Base-by-base conservation (phyloP, 192 early-diverging fungal species). In the Nowakowskiella sp. region DNA sequence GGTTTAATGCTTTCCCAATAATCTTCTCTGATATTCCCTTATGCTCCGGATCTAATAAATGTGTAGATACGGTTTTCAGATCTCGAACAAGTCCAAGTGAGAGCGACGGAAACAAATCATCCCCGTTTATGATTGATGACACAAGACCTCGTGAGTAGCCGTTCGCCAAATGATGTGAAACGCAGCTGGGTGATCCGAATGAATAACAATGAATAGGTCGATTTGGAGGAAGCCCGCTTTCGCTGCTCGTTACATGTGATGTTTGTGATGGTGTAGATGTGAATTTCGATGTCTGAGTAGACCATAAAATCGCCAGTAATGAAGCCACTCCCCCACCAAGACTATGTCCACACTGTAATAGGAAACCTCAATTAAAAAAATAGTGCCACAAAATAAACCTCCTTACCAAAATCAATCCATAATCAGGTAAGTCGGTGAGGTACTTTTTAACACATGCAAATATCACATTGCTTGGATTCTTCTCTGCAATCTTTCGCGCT, bases 151-250 rank as follows among this genome's bases (percentile, higher is more conserved):
- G 76, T 43, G 80, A 87, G 49, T 86, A 82, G 31, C 65, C 62
- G 16, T 57, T 28, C 21, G 80, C 76, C 16, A 94, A 71, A 10
- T 85, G 76, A 1, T 81, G 60, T 22, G 83, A 84, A 49, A 83
- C 85, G 9, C 79, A 76, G 55, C 85, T 85, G 0, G 91, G 89
- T 21, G 82, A 77, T 22, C 90, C 91, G 52, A 81, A 94, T 30
- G 85, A 74, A 43, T 82, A 91, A 57, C 88, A 91, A 57, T 92
- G 91, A 56, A 92, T 86, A 4, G 91, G 87, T 10, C 91, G 78
- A 27, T 74, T 77, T 0, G 80, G 55, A 2, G 89, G 88, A 24
- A 69, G 62, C 2, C 65, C 65, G n/a, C 55, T 43, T 9, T 44
- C 42, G 22, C 44, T 49, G 8, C 46, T 46, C 0, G 67, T 69